These are phyloP conservation scores for Botrytis hyacinthi DNA, from an alignment of 2,329 filamentous ascomycete species.

Conservation along the genomic window DNA sequence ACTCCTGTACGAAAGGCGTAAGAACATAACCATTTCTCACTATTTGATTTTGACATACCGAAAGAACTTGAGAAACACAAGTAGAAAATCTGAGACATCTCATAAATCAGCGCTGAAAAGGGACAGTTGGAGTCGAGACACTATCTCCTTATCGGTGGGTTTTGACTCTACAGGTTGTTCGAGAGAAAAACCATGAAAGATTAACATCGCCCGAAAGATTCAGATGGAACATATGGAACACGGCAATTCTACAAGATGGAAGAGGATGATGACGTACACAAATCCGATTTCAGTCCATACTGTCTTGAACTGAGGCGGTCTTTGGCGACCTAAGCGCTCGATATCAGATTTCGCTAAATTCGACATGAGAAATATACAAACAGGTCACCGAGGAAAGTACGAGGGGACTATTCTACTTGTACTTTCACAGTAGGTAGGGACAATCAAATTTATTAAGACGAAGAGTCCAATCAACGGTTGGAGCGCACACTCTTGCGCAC, in stretches of 20 bases:
- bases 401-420: conserved; percentile 10
- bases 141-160: neutral
- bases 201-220: neutral
- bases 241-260: neutral
- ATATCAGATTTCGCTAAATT: conserved; percentile 16
- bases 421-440: neutral
- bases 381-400: neutral
- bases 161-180: neutral
- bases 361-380: conserved; percentile 7
- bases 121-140: neutral
- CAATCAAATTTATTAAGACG: neutral
- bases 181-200: neutral
- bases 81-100: conserved; percentile 12
- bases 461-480: neutral
- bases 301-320: conserved; percentile 20
- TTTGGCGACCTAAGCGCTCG: conserved; percentile 20
- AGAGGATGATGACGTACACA: conserved; percentile 10
- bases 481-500: neutral
- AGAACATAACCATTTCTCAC: neutral
- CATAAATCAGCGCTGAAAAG: neutral
- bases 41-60: conserved; percentile 3
- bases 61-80: conserved; percentile 18
- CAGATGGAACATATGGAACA: neutral
- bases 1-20: conserved; percentile 45
- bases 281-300: conserved; percentile 21